Conservation (phyloP, 257 asterid genomes). For the Plantago ovata region DNA sequence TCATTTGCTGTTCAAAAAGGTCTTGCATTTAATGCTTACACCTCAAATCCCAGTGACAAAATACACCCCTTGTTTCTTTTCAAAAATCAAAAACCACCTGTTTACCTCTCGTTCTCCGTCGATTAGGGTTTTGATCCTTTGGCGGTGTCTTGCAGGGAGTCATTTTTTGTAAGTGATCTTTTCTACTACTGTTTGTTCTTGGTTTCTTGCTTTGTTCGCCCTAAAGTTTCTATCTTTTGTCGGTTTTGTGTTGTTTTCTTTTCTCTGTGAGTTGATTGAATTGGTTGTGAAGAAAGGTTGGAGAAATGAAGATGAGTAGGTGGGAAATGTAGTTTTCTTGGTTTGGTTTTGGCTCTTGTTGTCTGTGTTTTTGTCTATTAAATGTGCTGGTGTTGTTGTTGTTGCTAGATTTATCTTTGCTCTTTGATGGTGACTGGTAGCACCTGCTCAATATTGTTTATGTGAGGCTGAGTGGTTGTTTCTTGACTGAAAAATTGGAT, state of each 20-base stretch:
- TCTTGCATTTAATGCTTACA: conserved; percentile 32
- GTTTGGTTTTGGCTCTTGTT: not conserved
- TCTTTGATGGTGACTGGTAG: conserved; percentile 24
- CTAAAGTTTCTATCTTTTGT: not conserved
- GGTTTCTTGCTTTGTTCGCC: not conserved
- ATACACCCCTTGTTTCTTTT: conserved; percentile 5
- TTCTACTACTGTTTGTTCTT: not conserved
- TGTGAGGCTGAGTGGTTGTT: not conserved
- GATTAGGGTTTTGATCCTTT: conserved; percentile 19
- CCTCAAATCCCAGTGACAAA: conserved; percentile 8
- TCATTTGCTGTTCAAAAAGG: conserved; percentile 8
- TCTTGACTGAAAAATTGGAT: conserved; percentile 22
- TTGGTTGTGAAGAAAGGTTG: conserved; percentile 3
- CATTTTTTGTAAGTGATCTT: conserved; percentile 24
- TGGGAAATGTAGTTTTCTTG: conserved; percentile 14
- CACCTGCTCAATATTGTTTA: conserved; percentile 3
- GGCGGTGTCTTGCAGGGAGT: conserved; percentile 18
- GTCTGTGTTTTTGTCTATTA: not conserved
- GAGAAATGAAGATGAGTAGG: conserved; percentile 18
- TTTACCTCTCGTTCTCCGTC: not conserved
- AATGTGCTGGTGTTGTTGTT: too few species aligned
- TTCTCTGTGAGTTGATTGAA: not conserved
- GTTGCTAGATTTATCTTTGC: conserved; percentile 5
- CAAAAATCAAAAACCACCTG: conserved; percentile 14
- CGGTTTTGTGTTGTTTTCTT: not conserved